Percentiles rank a stretch among this genome's conserved stretches.
phyloP scores from a whole-genome alignment of 371 early-diverging fungal genomes.

The Mucor circinelloides region DNA sequence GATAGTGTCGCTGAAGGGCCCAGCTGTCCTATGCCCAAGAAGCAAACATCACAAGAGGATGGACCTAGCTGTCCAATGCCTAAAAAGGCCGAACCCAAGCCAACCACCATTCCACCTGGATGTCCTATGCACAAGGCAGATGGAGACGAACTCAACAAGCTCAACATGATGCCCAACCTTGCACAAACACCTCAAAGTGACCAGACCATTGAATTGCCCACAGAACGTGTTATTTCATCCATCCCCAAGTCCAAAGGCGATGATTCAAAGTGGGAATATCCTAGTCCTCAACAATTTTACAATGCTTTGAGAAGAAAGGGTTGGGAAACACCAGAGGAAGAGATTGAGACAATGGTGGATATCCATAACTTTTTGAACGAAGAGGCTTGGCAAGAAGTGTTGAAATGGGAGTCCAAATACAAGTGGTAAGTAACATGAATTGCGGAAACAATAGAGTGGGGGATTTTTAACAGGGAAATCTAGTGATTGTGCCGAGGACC shows the following conservation, averaged over 20 bases:
- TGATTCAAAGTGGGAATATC: conserved; percentile 86
- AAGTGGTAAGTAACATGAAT: conserved; percentile 54
- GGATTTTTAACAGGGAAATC: neutral
- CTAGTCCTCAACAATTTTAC: conserved; percentile 95
- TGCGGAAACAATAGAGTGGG: neutral
- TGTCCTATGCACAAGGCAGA: conserved; percentile 56
- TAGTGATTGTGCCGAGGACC: conserved; percentile 62
- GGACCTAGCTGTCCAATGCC: conserved; percentile 56
- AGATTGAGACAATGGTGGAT: conserved; percentile 91
- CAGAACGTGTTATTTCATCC: conserved; percentile 68
- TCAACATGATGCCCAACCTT: conserved; percentile 86
- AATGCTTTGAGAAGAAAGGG: conserved; percentile 94
- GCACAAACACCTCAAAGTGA: conserved; percentile 67
- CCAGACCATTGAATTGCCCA: conserved; percentile 71
- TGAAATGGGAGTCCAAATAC: conserved; percentile 88
- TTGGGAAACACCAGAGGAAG: conserved; percentile 89
- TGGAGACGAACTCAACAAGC: conserved; percentile 62
- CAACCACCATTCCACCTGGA: conserved; percentile 13
- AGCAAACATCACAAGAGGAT: neutral
- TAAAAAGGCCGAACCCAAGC: conserved; percentile 27
- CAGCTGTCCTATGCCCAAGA: conserved; percentile 14
- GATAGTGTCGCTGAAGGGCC: neutral
- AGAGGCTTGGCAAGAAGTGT: conserved; percentile 90
- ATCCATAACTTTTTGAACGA: conserved; percentile 98
- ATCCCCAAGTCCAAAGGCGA: conserved; percentile 57